These are phyloP conservation scores for Colletotrichum liriopes DNA, from an alignment of 2,329 filamentous ascomycete genomes.

Conservation along the genomic window DNA sequence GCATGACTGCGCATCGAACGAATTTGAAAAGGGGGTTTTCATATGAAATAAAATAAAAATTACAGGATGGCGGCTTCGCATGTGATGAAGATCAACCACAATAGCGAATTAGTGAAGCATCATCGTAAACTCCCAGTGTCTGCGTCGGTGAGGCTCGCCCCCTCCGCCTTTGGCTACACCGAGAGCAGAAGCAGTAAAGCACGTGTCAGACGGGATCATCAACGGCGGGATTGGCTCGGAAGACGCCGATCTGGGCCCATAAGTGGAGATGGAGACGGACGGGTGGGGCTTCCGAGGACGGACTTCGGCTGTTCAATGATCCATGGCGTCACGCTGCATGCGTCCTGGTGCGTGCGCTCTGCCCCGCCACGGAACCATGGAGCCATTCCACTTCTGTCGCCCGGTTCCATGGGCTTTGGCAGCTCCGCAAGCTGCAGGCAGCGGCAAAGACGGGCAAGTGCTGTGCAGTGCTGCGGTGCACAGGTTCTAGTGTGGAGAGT, in stretches of 20 bases:
- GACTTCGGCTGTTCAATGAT: conserved; percentile 30
- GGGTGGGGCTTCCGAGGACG: fast-evolving
- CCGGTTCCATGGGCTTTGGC: background rate
- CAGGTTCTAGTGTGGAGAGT: background rate
- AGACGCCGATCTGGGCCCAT: background rate
- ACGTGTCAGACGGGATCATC: background rate
- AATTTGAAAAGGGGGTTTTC: too few species aligned
- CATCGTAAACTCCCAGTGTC: background rate
- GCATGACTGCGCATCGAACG: background rate
- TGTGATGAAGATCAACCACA: background rate
- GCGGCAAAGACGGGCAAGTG: conserved; percentile 14
- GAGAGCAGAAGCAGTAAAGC: background rate
- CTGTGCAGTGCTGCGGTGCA: background rate
- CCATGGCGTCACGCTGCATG: conserved; percentile 18
- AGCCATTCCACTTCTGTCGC: conserved; percentile 10
- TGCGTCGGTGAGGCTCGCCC: background rate
- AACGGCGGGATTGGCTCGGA: conserved; percentile 35
- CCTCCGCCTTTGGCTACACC: background rate
- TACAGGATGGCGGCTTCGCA: background rate
- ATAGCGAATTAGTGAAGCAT: background rate
- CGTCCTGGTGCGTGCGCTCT: conserved; percentile 6
- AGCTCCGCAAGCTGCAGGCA: conserved; percentile 8
- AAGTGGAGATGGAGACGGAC: background rate
- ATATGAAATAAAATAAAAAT: too few species aligned
- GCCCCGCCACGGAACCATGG: conserved; percentile 25